These are phyloP conservation scores for Fragilariopsis cylindrus DNA, from an alignment of 108 stramenopile genomes.

Conservation along the genomic window DNA sequence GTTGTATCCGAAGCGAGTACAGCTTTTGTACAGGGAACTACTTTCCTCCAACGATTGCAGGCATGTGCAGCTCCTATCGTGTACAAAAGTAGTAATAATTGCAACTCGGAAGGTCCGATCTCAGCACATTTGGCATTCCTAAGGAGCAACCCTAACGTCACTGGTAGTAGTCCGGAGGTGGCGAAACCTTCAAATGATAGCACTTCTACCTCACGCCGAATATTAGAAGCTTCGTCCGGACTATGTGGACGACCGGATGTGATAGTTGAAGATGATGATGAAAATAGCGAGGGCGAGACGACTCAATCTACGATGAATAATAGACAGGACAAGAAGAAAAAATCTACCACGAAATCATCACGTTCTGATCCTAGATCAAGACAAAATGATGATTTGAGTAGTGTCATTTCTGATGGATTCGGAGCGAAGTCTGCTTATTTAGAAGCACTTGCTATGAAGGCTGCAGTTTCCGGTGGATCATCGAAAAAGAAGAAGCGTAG, in stretches of 20 bases:
- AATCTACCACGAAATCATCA: constrained; percentile 4
- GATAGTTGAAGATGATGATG: constrained; percentile 46
- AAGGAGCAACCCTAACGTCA: constrained; percentile 45
- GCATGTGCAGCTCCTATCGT: constrained; percentile 63
- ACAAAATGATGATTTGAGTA: constrained; percentile 28
- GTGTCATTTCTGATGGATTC: constrained; percentile 53
- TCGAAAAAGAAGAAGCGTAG: constrained; percentile 29
- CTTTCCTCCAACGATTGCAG: constrained; percentile 50
- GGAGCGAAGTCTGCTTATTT: constrained; percentile 74
- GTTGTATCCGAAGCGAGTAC: constrained; percentile 51
- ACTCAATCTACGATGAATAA: constrained; percentile 3
- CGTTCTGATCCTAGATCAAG: constrained; percentile 19
- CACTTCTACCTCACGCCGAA: constrained; percentile 9
- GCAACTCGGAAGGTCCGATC: constrained; percentile 26
- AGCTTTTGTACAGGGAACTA: constrained; percentile 40
- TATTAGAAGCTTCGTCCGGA: constrained; percentile 35
- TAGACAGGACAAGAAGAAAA: neutral
- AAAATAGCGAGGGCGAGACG: constrained; percentile 12
- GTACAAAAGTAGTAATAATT: constrained; percentile 17
- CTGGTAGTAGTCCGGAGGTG: neutral
- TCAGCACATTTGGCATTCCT: constrained; percentile 68
- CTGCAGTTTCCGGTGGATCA: constrained; percentile 51
- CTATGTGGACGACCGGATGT: constrained; percentile 70
- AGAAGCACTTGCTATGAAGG: constrained; percentile 67
- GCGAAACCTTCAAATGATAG: neutral